Conservation (phyloP, 169 alveolate genomes). For the Plasmodium berghei region DNA sequence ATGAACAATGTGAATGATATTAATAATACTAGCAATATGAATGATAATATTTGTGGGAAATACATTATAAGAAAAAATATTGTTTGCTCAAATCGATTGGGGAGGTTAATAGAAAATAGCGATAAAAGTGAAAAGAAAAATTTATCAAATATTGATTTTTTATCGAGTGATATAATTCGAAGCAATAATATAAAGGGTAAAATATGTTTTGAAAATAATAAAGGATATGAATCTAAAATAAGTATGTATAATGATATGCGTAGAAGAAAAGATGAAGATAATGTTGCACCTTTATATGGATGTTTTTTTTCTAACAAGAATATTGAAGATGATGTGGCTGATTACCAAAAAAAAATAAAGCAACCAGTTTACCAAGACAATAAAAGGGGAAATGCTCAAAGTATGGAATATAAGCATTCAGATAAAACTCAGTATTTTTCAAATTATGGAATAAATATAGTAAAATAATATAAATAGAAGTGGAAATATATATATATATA, state of each 20-base stretch:
- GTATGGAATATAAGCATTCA: too few relatives aligned
- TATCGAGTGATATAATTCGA: slow-evolving; percentile 4
- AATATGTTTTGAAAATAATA: slow-evolving; percentile 4
- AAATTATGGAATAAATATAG: too few relatives aligned
- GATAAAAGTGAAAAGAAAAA: too few relatives aligned
- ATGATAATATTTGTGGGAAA: too few relatives aligned
- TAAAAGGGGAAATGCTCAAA: too few relatives aligned
- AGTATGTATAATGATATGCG: background rate
- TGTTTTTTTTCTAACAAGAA: background rate
- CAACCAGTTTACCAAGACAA: too few relatives aligned
- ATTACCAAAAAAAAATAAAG: too few relatives aligned
- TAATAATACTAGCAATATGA: background rate
- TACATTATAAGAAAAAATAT: slow-evolving; percentile 3
- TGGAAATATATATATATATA: too few relatives aligned
- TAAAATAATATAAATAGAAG: too few relatives aligned
- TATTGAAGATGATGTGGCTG: too few relatives aligned
- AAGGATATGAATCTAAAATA: slow-evolving; percentile 6
- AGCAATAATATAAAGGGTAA: slow-evolving; percentile 1
- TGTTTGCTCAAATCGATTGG: background rate
- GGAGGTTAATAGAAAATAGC: too few relatives aligned
- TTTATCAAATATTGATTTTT: background rate
- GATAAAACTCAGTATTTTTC: too few relatives aligned
- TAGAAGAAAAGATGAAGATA: slow-evolving; percentile 7
- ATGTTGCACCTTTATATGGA: background rate
- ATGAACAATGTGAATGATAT: slow-evolving; percentile 5